Conservation (phyloP, 2,329 filamentous ascomycete genomes). For the Phaeosphaeria sp. region DNA sequence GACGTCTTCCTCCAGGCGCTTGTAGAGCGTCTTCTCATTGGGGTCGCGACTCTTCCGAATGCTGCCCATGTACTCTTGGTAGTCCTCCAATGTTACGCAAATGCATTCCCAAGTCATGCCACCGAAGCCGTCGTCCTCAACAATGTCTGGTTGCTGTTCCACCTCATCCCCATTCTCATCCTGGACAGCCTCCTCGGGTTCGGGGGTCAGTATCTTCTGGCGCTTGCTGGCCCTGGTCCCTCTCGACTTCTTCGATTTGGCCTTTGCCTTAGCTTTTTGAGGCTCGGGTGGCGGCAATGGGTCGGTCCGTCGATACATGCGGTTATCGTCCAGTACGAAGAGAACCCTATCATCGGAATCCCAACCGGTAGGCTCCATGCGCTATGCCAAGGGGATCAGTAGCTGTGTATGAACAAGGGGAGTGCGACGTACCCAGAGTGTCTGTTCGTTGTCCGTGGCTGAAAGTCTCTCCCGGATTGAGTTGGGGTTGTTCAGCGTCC, state of each 20-base stretch:
- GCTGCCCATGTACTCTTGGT: conserved; percentile 71
- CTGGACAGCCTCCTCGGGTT: conserved; percentile 50
- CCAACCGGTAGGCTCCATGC: conserved; percentile 85
- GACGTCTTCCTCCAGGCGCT: conserved; percentile 76
- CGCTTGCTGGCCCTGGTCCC: conserved; percentile 73
- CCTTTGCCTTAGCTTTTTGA: conserved; percentile 58
- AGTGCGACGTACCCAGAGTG: conserved; percentile 73
- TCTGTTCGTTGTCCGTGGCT: conserved; percentile 81
- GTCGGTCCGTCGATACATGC: conserved; percentile 88
- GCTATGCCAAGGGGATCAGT: conserved; percentile 46
- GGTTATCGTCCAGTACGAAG: conserved; percentile 91
- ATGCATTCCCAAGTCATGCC: conserved; percentile 90
- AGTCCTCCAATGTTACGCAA: conserved; percentile 80
- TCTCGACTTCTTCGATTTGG: conserved; percentile 64
- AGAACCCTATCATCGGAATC: conserved; percentile 86
- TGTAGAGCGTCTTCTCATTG: conserved; percentile 81
- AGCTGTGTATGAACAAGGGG: neutral
- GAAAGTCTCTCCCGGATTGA: conserved; percentile 85
- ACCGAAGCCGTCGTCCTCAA: conserved; percentile 69
- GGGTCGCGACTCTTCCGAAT: conserved; percentile 79
- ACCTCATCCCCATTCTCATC: conserved; percentile 33
- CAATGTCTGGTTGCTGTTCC: conserved; percentile 34
- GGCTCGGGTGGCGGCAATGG: conserved; percentile 66
- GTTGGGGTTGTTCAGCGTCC: conserved; percentile 87
- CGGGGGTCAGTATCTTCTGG: conserved; percentile 63